Evolutionary conservation across 345 rosid species (phyloP).

Genomic region (Isatis tinctoria): DNA sequence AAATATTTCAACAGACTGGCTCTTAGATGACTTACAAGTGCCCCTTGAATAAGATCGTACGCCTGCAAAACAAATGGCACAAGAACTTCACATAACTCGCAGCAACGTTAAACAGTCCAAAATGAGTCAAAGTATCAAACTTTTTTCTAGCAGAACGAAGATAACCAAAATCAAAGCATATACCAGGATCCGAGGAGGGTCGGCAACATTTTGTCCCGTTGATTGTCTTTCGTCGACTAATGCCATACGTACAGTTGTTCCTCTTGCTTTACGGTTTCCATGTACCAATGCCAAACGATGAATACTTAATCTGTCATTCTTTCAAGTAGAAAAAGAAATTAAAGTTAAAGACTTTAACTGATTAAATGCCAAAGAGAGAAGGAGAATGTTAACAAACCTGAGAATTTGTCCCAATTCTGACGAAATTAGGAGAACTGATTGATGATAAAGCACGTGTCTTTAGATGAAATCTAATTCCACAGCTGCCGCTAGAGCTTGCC

Average conservation of each 20-base stretch:
- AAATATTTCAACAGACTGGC: neutral
- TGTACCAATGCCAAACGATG: constrained; percentile 31
- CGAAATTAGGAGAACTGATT: neutral
- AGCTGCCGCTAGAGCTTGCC: constrained; percentile 20
- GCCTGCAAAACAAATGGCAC: constrained; percentile 50
- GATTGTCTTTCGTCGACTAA: constrained; percentile 69
- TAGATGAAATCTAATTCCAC: neutral
- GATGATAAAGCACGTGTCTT: neutral
- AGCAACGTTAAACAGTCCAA: neutral
- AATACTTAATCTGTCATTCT: constrained; percentile 38
- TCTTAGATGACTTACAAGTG: constrained; percentile 51
- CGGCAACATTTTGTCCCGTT: constrained; percentile 35
- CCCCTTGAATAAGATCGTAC: constrained; percentile 88
- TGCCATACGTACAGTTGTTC: constrained; percentile 42
- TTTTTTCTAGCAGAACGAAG: neutral
- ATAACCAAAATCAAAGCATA: neutral
- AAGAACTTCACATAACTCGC: neutral
- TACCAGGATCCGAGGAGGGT: constrained; percentile 63
- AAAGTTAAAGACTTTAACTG: neutral
- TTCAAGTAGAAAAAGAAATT: neutral
- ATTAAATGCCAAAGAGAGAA: neutral
- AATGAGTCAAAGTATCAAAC: neutral
- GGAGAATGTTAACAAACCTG: constrained; percentile 9
- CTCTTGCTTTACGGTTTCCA: constrained; percentile 22
- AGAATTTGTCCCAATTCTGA: neutral